Evolutionary conservation across 1,284 basidiomycete species (phyloP).

Genomic region (Pterulicium gracile): DNA sequence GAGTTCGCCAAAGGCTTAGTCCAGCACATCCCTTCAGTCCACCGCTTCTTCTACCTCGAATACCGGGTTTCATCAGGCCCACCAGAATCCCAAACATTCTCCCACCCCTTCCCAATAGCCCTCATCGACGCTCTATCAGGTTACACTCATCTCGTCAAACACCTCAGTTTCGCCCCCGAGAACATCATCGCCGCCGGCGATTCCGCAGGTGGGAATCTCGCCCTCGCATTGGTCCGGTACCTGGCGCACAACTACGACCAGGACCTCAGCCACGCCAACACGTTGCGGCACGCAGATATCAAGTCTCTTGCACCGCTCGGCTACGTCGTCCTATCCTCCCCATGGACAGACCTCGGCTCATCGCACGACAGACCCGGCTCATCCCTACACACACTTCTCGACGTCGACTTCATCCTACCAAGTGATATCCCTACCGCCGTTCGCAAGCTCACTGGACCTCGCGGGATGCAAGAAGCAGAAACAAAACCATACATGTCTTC

Average conservation of each 20-base stretch:
- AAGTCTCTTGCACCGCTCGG: constrained; percentile 19
- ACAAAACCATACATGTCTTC: constrained; percentile 19
- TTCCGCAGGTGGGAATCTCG: constrained; percentile 52
- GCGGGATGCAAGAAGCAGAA: constrained; percentile 8
- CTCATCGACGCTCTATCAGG: constrained; percentile 42
- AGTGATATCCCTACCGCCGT: constrained; percentile 5
- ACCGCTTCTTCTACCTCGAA: constrained; percentile 29
- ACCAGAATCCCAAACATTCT: constrained; percentile 13
- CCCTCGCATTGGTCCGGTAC: constrained; percentile 33
- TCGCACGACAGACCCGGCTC: constrained; percentile 15
- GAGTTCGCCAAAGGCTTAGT: constrained; percentile 19
- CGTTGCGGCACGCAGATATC: too few relatives aligned
- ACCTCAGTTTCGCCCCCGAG: constrained; percentile 27
- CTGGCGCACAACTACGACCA: constrained; percentile 18
- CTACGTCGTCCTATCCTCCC: constrained; percentile 33
- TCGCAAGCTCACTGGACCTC: constrained; percentile 7
- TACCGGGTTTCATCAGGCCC: constrained; percentile 26
- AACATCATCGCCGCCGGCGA: constrained; percentile 50
- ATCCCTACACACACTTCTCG: constrained; percentile 13
- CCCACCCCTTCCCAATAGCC: constrained; percentile 38
- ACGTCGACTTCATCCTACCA: constrained; percentile 13
- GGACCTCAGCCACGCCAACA: constrained; percentile 6
- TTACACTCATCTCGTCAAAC: constrained; percentile 39
- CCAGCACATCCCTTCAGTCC: constrained; percentile 12
- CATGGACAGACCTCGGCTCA: constrained; percentile 31